Percentiles rank a stretch among this genome's conserved stretches.
Conservation (phyloP, 2,329 filamentous ascomycete genomes). For the Ambrosiella cleistominuta region DNA sequence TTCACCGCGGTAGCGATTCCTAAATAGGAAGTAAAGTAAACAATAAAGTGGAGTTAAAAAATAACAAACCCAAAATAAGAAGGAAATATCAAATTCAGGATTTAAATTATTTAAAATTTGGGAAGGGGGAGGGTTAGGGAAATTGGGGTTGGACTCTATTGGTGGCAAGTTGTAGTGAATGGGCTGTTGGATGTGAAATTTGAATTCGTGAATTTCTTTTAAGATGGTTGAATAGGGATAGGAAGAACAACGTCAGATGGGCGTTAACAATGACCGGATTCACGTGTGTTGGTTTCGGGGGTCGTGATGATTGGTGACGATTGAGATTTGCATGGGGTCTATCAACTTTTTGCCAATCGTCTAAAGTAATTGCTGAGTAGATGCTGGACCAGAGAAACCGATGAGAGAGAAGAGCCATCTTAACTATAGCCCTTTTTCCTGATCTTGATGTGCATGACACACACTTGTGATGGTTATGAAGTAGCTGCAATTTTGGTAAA, state of each 20-base stretch:
- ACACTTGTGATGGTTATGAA: no score
- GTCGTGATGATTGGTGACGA: background rate
- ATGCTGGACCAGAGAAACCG: no score
- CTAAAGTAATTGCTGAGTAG: background rate
- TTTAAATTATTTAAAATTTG: background rate
- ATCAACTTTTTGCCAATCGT: background rate
- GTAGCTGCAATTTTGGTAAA: no score
- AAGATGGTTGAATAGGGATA: background rate
- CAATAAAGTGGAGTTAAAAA: background rate
- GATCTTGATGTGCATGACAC: no score
- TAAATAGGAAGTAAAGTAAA: constrained; percentile 3
- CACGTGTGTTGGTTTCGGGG: background rate
- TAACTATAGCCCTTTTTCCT: no score
- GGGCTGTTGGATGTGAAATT: background rate
- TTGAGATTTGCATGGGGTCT: background rate
- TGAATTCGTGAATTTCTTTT: background rate
- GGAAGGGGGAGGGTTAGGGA: background rate
- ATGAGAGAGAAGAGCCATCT: no score
- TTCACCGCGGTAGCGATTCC: background rate
- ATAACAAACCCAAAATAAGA: background rate
- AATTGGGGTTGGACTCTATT: no score
- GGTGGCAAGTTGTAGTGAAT: no score
- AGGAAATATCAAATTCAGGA: background rate
- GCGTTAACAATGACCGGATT: background rate
- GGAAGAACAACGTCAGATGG: background rate